A percentile compares a stretch with the other conserved stretches of the same genome.
Evolutionary conservation across 2,329 filamentous ascomycete species (phyloP).

Genomic region (Incumbomyces delicatus): DNA sequence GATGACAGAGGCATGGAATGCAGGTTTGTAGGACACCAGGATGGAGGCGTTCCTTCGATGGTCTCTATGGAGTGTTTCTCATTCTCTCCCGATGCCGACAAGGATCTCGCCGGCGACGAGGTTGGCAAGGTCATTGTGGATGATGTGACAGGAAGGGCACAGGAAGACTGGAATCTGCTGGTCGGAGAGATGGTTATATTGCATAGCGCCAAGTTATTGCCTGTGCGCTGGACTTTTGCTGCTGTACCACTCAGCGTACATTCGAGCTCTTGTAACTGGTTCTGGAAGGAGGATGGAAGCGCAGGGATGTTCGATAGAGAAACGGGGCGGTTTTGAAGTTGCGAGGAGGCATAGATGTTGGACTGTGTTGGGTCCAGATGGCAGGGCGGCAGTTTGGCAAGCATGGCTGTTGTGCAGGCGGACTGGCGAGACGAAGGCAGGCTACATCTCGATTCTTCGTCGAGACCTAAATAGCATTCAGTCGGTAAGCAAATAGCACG

Average conservation of each 20-base stretch:
- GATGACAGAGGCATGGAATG: neutral
- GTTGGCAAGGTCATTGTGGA: neutral
- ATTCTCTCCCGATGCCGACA: no score
- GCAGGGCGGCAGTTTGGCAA: neutral
- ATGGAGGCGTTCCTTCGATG: neutral
- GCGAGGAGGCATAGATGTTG: neutral
- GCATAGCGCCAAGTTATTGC: neutral
- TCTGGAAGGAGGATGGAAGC: slow-evolving; percentile 7
- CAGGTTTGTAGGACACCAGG: slow-evolving; percentile 2
- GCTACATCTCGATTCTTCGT: neutral
- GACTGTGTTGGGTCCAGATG: neutral
- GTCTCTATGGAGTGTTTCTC: neutral
- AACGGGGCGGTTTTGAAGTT: neutral
- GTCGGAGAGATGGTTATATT: neutral
- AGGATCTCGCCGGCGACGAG: neutral
- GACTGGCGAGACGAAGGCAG: neutral
- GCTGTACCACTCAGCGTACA: neutral
- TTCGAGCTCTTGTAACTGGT: slow-evolving; percentile 10
- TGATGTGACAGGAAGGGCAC: neutral
- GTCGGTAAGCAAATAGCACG: neutral
- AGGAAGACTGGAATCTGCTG: neutral
- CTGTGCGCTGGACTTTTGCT: neutral
- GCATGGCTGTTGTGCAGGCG: neutral
- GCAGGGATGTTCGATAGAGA: neutral
- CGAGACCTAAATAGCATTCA: neutral